Evolutionary conservation across 2,329 filamentous ascomycete species (phyloP).

Genomic region (Xylaria sp.): DNA sequence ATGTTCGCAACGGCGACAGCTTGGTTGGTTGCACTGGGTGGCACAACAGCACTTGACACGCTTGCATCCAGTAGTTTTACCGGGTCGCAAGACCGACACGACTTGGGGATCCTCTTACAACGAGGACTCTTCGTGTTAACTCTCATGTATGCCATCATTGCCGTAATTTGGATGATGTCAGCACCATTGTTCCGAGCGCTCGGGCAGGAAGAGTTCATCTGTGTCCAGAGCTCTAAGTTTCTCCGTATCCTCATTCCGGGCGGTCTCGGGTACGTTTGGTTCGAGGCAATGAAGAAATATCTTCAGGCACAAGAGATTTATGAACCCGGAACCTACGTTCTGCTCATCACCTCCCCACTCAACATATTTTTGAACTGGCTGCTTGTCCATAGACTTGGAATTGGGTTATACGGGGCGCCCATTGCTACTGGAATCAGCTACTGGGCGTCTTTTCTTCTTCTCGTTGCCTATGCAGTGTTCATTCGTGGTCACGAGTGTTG

Average conservation of each 20-base stretch:
- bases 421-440: constrained; percentile 86
- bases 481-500: constrained; percentile 80
- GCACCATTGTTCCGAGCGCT: constrained; percentile 78
- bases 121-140: constrained; percentile 78
- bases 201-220: constrained; percentile 83
- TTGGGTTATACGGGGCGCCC: constrained; percentile 82
- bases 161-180: constrained; percentile 78
- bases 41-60: constrained; percentile 87
- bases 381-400: constrained; percentile 76
- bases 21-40: constrained; percentile 87
- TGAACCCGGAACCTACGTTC: constrained; percentile 81
- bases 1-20: constrained; percentile 94
- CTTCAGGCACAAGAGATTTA: constrained; percentile 88
- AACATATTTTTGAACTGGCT: constrained; percentile 84
- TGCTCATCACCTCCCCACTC: constrained; percentile 83
- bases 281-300: constrained; percentile 87
- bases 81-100: constrained; percentile 79
- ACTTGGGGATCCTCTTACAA: constrained; percentile 82
- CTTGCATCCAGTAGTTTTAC: constrained; percentile 86
- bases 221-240: constrained; percentile 77
- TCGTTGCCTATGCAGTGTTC: constrained; percentile 78
- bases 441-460: constrained; percentile 82
- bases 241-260: constrained; percentile 80
- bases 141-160: constrained; percentile 77
- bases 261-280: constrained; percentile 87